phyloP scores from a whole-genome alignment of 805 yeast genomes.

The Novakomyces olei region DNA sequence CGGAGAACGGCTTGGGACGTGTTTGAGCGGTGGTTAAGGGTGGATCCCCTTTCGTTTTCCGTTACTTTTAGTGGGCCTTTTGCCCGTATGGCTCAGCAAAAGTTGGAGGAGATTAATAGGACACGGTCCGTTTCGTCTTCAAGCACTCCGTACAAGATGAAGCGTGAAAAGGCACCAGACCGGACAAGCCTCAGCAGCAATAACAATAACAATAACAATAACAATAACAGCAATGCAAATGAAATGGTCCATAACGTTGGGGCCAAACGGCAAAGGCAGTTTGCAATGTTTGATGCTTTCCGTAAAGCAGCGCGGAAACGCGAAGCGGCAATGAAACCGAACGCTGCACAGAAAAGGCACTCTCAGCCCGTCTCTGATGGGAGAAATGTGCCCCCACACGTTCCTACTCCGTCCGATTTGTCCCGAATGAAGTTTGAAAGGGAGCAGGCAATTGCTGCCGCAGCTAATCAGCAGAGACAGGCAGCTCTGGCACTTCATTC shows the following conservation, averaged over 20 bases:
- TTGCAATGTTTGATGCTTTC: conserved; percentile 89
- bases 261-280: conserved; percentile 79
- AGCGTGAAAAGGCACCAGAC: conserved; percentile 82
- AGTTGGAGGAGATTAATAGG: conserved; percentile 20
- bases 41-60: conserved; percentile 70
- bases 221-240: conserved; percentile 81
- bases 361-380: background rate
- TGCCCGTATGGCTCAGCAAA: conserved; percentile 4
- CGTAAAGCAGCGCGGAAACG: conserved; percentile 75
- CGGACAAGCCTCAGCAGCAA: conserved; percentile 76
- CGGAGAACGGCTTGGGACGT: conserved; percentile 98
- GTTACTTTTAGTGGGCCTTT: conserved; percentile 19
- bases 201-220: conserved; percentile 66
- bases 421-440: conserved; percentile 65
- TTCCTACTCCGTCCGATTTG: conserved; percentile 63
- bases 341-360: background rate
- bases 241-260: conserved; percentile 78
- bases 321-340: conserved; percentile 47
- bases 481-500: too few relatives aligned
- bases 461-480: too few relatives aligned
- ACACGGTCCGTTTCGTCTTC: conserved; percentile 82
- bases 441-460: too few relatives aligned
- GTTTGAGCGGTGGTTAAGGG: conserved; percentile 83
- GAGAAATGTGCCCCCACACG: background rate
- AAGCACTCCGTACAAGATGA: too few relatives aligned